phyloP scores from a whole-genome alignment of 2,329 filamentous ascomycete species.

The Colletotrichum sp. region DNA sequence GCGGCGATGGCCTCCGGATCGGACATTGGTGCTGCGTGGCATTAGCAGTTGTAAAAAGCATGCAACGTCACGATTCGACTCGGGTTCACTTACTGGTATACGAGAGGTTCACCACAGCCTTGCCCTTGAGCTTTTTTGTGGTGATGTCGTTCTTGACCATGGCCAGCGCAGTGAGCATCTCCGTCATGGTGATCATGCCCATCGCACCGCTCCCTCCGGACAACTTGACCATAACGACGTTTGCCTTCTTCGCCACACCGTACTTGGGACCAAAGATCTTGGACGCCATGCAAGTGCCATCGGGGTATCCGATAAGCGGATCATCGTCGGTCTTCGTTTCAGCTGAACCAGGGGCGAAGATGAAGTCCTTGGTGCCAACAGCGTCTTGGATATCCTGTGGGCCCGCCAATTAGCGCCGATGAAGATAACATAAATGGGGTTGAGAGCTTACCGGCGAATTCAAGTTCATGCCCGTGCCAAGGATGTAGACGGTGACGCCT shows the following conservation, averaged over 20 bases:
- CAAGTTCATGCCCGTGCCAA: background rate
- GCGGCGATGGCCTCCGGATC: background rate
- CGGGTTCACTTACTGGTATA: background rate
- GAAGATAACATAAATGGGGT: background rate
- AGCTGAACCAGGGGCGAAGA: background rate
- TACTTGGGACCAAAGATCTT: background rate
- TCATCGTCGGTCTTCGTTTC: background rate
- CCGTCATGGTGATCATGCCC: background rate
- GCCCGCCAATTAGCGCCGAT: fast-evolving
- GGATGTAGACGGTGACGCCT: background rate
- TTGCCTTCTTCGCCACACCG: background rate
- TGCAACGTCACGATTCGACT: background rate
- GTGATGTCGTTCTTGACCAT: background rate
- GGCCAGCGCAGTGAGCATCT: background rate
- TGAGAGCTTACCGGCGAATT: background rate
- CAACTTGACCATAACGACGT: background rate
- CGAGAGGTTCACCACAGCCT: background rate
- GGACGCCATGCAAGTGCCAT: background rate
- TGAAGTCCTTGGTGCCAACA: background rate
- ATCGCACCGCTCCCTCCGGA: background rate
- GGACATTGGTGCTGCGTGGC: background rate
- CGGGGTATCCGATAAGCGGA: background rate
- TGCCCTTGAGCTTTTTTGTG: background rate
- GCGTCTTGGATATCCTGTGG: background rate
- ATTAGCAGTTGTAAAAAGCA: background rate